phyloP scores from a whole-genome alignment of 306 rosid species.

The Dryas alaskensis region DNA sequence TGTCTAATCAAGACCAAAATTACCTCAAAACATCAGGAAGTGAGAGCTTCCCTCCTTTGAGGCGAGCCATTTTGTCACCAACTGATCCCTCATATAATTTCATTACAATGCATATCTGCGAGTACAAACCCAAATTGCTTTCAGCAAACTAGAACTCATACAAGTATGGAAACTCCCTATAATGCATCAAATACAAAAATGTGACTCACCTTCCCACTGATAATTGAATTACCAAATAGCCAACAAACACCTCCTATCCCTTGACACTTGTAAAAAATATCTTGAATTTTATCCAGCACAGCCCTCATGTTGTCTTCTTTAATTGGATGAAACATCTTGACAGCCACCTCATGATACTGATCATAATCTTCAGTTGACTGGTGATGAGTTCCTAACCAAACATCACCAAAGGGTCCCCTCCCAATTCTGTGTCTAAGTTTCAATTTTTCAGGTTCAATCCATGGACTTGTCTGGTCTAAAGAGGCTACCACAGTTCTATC shows the following conservation, averaged over 20 bases:
- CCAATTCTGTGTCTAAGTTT: slow-evolving; percentile 89
- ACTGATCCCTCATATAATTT: slow-evolving; percentile 83
- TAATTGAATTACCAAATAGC: slow-evolving; percentile 66
- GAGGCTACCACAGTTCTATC: slow-evolving; percentile 46
- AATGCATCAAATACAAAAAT: slow-evolving; percentile 12
- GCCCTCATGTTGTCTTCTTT: slow-evolving; percentile 62
- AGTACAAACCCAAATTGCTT: slow-evolving; percentile 17
- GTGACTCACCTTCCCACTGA: slow-evolving; percentile 67
- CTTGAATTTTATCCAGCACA: slow-evolving; percentile 56
- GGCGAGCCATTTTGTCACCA: slow-evolving; percentile 81
- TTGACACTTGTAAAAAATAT: slow-evolving; percentile 56
- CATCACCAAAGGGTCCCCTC: slow-evolving; percentile 85
- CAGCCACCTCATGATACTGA: slow-evolving; percentile 83
- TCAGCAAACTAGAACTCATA: slow-evolving; percentile 24
- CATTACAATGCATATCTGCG: slow-evolving; percentile 74
- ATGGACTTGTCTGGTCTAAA: slow-evolving; percentile 39
- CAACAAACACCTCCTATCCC: slow-evolving; percentile 49
- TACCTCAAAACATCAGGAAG: slow-evolving; percentile 77
- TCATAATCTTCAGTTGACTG: slow-evolving; percentile 76
- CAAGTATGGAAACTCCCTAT: slow-evolving; percentile 3
- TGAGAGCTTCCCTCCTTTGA: slow-evolving; percentile 62
- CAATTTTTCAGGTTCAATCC: slow-evolving; percentile 79
- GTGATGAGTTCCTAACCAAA: slow-evolving; percentile 93
- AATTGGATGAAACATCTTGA: slow-evolving; percentile 67
- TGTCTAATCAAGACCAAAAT: slow-evolving; percentile 22